These are phyloP conservation scores for Dentipellis sp. DNA, from an alignment of 768 basidiomycete genomes.

Conservation along the genomic window DNA sequence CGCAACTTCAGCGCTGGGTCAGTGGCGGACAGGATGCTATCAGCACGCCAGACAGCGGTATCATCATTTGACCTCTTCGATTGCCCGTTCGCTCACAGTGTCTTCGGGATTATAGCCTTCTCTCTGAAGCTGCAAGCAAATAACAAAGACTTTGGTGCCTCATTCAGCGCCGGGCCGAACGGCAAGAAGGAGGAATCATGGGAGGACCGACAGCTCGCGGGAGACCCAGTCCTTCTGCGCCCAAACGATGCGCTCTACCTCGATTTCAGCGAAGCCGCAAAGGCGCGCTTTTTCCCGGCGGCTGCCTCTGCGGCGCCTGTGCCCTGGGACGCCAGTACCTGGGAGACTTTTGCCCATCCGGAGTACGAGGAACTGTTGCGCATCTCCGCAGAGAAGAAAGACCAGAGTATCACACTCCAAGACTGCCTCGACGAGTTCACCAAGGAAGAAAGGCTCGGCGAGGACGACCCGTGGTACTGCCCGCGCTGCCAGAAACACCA, in stretches of 20 bases:
- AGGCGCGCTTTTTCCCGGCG: slow-evolving; percentile 70
- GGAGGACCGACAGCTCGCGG: slow-evolving; percentile 35
- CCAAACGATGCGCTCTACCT: slow-evolving; percentile 72
- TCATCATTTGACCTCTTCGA: too few species aligned
- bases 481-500: slow-evolving; percentile 97
- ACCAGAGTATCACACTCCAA: slow-evolving; percentile 63
- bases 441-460: slow-evolving; percentile 87
- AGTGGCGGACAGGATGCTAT: too few species aligned
- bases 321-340: slow-evolving; percentile 43
- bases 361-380: slow-evolving; percentile 51
- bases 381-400: slow-evolving; percentile 43
- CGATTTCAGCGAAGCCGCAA: slow-evolving; percentile 78
- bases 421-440: slow-evolving; percentile 96
- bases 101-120: slow-evolving; percentile 31
- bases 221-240: slow-evolving; percentile 41
- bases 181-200: slow-evolving; percentile 42
- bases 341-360: slow-evolving; percentile 62
- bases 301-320: slow-evolving; percentile 37
- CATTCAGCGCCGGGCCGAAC: slow-evolving; percentile 23
- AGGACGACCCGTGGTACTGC: slow-evolving; percentile 98
- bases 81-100: too few species aligned
- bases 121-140: slow-evolving; percentile 43
- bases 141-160: slow-evolving; percentile 49
- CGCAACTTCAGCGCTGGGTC: slow-evolving; percentile 59
- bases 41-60: too few species aligned